Conservation (phyloP, 2,329 filamentous ascomycete species). For the Aspergillus pseudoviridinutans region DNA sequence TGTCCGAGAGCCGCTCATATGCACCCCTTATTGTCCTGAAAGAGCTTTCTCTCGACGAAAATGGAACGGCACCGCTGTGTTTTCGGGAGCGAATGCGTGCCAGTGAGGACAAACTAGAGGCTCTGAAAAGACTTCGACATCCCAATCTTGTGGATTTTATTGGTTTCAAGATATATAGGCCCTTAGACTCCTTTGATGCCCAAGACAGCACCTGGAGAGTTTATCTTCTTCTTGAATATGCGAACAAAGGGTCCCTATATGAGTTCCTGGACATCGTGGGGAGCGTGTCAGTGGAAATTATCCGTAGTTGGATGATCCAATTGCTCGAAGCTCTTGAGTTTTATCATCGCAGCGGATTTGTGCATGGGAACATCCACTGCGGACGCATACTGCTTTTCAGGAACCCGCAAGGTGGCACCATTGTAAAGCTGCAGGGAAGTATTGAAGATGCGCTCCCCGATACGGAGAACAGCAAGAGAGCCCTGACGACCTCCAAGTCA, state of each 20-base stretch:
- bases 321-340: slow-evolving; percentile 84
- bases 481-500: slow-evolving; percentile 60
- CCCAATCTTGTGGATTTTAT: slow-evolving; percentile 73
- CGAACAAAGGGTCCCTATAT: slow-evolving; percentile 75
- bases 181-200: slow-evolving; percentile 37
- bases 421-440: slow-evolving; percentile 52
- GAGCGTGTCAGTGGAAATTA: slow-evolving; percentile 66
- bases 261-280: slow-evolving; percentile 79
- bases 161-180: slow-evolving; percentile 72
- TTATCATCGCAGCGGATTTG: slow-evolving; percentile 76
- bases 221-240: slow-evolving; percentile 69
- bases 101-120: slow-evolving; percentile 72
- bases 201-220: slow-evolving; percentile 61
- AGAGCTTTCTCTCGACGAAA: slow-evolving; percentile 59
- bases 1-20: slow-evolving; percentile 52
- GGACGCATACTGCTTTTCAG: slow-evolving; percentile 75
- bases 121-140: slow-evolving; percentile 70
- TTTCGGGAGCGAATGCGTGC: slow-evolving; percentile 73
- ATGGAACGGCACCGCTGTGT: slow-evolving; percentile 55
- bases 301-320: slow-evolving; percentile 87
- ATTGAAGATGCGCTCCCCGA: slow-evolving; percentile 50
- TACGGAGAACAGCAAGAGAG: slow-evolving; percentile 41
- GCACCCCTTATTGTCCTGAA: slow-evolving; percentile 69
- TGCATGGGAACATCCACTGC: slow-evolving; percentile 78
- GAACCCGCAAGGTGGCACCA: slow-evolving; percentile 62